Evolutionary conservation across 768 basidiomycete genomes (phyloP).

Genomic region (Neoboletus magnificus): DNA sequence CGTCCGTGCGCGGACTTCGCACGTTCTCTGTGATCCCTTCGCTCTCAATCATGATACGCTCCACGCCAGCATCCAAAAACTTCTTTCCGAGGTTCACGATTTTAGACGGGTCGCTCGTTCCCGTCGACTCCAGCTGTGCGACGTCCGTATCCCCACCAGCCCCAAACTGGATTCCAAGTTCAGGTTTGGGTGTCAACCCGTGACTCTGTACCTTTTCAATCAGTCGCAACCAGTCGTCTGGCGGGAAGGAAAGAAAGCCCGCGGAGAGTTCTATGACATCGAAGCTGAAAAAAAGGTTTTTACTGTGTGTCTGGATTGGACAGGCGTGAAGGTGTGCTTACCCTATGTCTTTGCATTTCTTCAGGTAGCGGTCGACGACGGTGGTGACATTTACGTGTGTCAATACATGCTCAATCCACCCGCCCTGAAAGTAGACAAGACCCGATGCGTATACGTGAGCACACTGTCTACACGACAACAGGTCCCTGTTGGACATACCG

Average conservation of each 20-base stretch:
- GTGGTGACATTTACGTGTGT: conserved; percentile 1
- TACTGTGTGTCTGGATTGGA: not conserved
- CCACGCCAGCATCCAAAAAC: conserved; percentile 40
- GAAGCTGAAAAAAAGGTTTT: conserved; percentile 26
- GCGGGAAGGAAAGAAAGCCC: conserved; percentile 44
- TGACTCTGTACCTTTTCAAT: conserved; percentile 38
- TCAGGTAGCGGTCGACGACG: conserved; percentile 13
- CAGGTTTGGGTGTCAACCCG: conserved; percentile 43
- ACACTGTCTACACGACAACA: not conserved
- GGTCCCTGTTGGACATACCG: conserved; percentile 30
- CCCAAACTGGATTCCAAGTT: conserved; percentile 46
- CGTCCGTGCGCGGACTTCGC: conserved; percentile 39
- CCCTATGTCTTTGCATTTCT: conserved; percentile 13
- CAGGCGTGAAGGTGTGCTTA: not conserved
- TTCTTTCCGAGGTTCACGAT: conserved; percentile 39
- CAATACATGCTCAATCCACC: conserved; percentile 17
- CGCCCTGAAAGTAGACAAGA: not conserved
- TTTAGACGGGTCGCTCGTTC: conserved; percentile 24
- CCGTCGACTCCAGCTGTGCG: conserved; percentile 38
- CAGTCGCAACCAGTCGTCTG: conserved; percentile 41
- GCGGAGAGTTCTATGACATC: conserved; percentile 45
- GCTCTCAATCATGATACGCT: conserved; percentile 48
- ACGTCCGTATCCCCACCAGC: conserved; percentile 41
- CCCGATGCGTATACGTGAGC: not conserved
- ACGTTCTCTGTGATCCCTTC: conserved; percentile 49